Evolutionary conservation across 176 grass and related monocot genomes (phyloP).

Genomic region (Poa pratensis): DNA sequence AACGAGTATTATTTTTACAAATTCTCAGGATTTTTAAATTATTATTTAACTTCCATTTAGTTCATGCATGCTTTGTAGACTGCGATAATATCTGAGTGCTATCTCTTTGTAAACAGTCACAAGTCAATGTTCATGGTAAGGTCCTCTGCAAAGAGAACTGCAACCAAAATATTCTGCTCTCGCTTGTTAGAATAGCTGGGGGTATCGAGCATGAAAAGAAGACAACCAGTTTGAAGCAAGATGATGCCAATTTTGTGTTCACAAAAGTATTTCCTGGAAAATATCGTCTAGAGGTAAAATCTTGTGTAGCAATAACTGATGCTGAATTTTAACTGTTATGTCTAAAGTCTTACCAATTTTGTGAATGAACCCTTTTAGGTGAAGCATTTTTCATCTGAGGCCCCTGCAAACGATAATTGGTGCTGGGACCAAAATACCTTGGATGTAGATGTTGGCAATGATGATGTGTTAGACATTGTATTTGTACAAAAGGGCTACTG

Average conservation of each 20-base stretch:
- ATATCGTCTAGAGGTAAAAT: slow-evolving; percentile 80
- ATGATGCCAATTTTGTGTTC: slow-evolving; percentile 74
- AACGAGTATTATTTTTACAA: slow-evolving; percentile 20
- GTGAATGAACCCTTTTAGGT: slow-evolving; percentile 45
- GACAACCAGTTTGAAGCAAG: slow-evolving; percentile 62
- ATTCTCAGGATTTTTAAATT: not conserved
- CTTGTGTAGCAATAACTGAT: slow-evolving; percentile 9
- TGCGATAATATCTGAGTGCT: slow-evolving; percentile 39
- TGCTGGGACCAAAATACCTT: slow-evolving; percentile 81
- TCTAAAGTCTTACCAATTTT: slow-evolving; percentile 34
- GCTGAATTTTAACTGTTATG: slow-evolving; percentile 1
- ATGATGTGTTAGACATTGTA: slow-evolving; percentile 80
- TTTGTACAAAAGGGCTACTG: slow-evolving; percentile 95
- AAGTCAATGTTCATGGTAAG: slow-evolving; percentile 91
- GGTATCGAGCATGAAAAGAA: slow-evolving; percentile 62
- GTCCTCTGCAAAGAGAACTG: slow-evolving; percentile 90
- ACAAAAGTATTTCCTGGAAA: slow-evolving; percentile 95
- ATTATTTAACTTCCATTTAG: slow-evolving; percentile 14
- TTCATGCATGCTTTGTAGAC: slow-evolving; percentile 25
- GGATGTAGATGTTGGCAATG: slow-evolving; percentile 72
- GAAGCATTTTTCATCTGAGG: slow-evolving; percentile 51
- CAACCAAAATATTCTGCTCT: slow-evolving; percentile 64
- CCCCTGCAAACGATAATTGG: slow-evolving; percentile 68
- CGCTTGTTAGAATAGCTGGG: slow-evolving; percentile 76
- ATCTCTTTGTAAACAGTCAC: slow-evolving; percentile 64